These are phyloP conservation scores for Bipolaris zeicola DNA, from an alignment of 2,329 filamentous ascomycete genomes.

Conservation along the genomic window DNA sequence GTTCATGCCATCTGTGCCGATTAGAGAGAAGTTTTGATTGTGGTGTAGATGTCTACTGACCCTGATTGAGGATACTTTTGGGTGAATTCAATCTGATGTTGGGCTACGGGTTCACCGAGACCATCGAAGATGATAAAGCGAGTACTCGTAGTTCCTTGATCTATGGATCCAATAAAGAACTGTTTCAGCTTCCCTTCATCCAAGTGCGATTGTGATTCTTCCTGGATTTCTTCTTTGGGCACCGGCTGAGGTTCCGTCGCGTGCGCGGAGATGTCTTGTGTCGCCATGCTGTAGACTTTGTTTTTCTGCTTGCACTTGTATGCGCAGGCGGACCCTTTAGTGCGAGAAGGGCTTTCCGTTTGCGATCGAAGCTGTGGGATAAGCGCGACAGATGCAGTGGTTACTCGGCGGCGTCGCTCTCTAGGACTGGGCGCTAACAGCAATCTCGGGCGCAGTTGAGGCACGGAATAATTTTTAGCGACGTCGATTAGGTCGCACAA, in stretches of 20 bases:
- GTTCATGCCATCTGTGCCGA: conserved; percentile 78
- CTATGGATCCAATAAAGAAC: conserved; percentile 83
- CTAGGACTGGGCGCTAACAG: conserved; percentile 1
- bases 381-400: conserved; percentile 20
- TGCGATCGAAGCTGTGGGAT: conserved; percentile 15
- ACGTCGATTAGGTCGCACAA: conserved; percentile 5
- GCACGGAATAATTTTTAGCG: conserved; percentile 11
- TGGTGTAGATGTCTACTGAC: conserved; percentile 57
- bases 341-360: conserved; percentile 24
- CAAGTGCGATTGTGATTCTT: conserved; percentile 31
- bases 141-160: conserved; percentile 88
- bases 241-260: conserved; percentile 39
- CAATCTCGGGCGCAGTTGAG: background rate
- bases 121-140: conserved; percentile 90
- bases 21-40: conserved; percentile 17
- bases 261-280: conserved; percentile 35
- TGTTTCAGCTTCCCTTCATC: conserved; percentile 51
- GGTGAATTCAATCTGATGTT: conserved; percentile 84
- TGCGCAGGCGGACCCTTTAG: conserved; percentile 7
- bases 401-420: conserved; percentile 7
- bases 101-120: conserved; percentile 75
- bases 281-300: conserved; percentile 28
- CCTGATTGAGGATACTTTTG: conserved; percentile 85
- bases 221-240: conserved; percentile 37
- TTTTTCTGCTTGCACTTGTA: background rate